These are phyloP conservation scores for Acer yangbiense DNA, from an alignment of 345 rosid genomes.

Conservation along the genomic window DNA sequence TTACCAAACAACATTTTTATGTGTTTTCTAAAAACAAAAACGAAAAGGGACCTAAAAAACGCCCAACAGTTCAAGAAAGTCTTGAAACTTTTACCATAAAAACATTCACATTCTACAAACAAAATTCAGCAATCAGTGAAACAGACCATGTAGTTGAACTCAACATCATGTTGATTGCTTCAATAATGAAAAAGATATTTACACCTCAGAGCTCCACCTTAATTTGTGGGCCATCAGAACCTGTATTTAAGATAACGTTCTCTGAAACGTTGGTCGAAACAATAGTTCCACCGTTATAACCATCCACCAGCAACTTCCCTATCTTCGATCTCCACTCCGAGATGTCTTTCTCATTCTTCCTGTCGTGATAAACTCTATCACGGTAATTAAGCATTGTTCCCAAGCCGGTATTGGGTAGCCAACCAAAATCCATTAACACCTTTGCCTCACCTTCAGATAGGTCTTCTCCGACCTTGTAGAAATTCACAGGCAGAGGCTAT, in stretches of 20 bases:
- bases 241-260: conserved; percentile 10
- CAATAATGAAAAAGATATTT: background rate
- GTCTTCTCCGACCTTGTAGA: conserved; percentile 79
- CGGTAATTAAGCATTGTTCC: conserved; percentile 89
- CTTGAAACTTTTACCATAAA: background rate
- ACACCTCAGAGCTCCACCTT: conserved; percentile 32
- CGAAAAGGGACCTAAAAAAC: no score
- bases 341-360: conserved; percentile 61
- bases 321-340: conserved; percentile 89
- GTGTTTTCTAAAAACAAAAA: no score
- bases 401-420: conserved; percentile 79
- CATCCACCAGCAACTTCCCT: conserved; percentile 69
- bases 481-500: background rate
- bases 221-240: conserved; percentile 18
- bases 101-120: background rate
- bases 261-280: conserved; percentile 35
- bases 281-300: conserved; percentile 67
- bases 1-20: no score
- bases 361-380: conserved; percentile 82
- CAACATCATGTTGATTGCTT: background rate
- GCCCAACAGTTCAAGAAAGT: background rate
- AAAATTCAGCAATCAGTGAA: background rate
- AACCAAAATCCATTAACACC: conserved; percentile 76
- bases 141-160: background rate
- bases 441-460: conserved; percentile 71